Conservation (phyloP, 2,329 filamentous ascomycete species). For the Phoma sp. region DNA sequence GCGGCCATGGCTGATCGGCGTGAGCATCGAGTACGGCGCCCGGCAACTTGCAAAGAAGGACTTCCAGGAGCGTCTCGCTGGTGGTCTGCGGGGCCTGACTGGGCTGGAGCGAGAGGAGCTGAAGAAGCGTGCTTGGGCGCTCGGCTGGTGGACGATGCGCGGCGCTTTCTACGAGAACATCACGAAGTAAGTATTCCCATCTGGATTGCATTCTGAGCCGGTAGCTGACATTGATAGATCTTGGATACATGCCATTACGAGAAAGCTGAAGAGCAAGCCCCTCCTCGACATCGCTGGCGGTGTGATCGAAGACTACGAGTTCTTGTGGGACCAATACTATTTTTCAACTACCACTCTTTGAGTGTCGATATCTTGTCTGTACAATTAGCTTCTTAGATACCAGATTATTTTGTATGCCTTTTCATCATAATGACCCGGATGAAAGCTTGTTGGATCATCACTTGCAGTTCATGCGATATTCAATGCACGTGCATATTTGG, state of each 20-base stretch:
- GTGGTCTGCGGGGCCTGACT: slow-evolving; percentile 77
- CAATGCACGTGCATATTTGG: no score
- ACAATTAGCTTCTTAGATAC: slow-evolving; percentile 27
- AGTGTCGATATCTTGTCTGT: background rate
- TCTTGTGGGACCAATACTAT: slow-evolving; percentile 97
- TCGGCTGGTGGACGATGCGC: slow-evolving; percentile 95
- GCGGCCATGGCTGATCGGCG: slow-evolving; percentile 88
- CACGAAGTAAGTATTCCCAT: slow-evolving; percentile 62
- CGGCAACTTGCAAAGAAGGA: slow-evolving; percentile 79
- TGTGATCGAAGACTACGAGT: slow-evolving; percentile 94
- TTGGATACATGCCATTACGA: slow-evolving; percentile 72
- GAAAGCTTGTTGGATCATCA: background rate
- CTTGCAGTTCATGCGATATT: background rate
- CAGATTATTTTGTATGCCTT: slow-evolving; percentile 18
- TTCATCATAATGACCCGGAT: slow-evolving; percentile 1
- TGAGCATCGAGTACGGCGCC: slow-evolving; percentile 85
- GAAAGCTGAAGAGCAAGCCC: slow-evolving; percentile 72
- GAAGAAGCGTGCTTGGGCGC: slow-evolving; percentile 83
- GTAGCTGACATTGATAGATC: slow-evolving; percentile 49
- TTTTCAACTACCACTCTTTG: slow-evolving; percentile 72
- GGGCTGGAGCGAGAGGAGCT: slow-evolving; percentile 89
- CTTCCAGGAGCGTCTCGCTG: slow-evolving; percentile 66
- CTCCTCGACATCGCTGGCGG: slow-evolving; percentile 82
- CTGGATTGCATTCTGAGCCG: background rate
- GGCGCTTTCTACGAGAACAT: slow-evolving; percentile 97